phyloP scores from a whole-genome alignment of 208 protist genomes.

The Hexamita inflata region DNA sequence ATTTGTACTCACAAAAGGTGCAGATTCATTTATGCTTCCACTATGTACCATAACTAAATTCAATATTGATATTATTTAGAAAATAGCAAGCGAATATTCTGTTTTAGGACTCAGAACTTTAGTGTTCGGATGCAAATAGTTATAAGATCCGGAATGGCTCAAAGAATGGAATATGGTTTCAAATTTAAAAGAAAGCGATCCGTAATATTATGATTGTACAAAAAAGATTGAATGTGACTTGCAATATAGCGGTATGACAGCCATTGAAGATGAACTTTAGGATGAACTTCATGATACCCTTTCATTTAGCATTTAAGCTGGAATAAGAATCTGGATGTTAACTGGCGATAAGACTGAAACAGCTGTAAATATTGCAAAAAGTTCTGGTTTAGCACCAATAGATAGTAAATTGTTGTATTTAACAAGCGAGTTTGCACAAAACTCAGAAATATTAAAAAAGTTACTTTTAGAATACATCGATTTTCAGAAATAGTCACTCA shows the following conservation, averaged over 20 bases:
- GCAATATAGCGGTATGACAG: constrained; percentile 60
- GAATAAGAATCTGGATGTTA: constrained; percentile 92
- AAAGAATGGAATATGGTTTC: neutral
- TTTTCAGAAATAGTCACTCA: neutral
- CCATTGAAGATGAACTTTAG: constrained; percentile 92
- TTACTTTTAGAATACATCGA: no score
- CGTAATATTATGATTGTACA: neutral
- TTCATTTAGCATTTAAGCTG: constrained; percentile 77
- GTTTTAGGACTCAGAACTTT: neutral
- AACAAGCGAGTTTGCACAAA: neutral
- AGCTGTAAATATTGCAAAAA: constrained; percentile 44
- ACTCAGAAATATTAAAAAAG: neutral
- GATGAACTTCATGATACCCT: constrained; percentile 68
- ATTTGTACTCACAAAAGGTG: constrained; percentile 12
- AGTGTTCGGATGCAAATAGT: neutral
- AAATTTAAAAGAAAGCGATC: neutral
- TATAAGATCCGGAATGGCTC: neutral
- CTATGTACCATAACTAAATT: no score
- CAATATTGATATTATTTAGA: neutral
- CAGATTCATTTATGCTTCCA: constrained; percentile 8
- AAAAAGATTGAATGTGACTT: neutral
- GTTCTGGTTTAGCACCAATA: neutral
- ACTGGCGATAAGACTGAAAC: constrained; percentile 93
- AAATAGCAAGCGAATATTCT: neutral
- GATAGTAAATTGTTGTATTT: constrained; percentile 14